Evolutionary conservation across 805 yeast species (phyloP), one percentile per base, ranked within the genome.

Genomic region (Myxozyma geophila): DNA sequence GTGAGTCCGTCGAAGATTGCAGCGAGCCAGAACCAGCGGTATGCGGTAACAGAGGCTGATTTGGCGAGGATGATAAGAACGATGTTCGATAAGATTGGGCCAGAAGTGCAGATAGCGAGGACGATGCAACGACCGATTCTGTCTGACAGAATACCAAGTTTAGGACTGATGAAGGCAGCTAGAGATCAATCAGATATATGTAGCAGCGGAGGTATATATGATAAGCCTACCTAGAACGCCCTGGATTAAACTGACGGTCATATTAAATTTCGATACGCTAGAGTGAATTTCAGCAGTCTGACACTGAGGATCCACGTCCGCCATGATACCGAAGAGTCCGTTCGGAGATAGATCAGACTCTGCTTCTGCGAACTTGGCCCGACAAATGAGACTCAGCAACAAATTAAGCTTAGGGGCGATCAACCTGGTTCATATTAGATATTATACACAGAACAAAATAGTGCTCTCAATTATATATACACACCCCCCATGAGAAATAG

Each of bases 1-100:
- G 87, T 83, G 2, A 82, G 58, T 33, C 85, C 80, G 37, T 80
- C 81, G 1, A 87, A 41, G 0, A 82, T 62, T 13, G 80, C 80
- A 2, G 83, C 76, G 0, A 80, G 40, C 0, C 88, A 74, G 65
- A 85, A 78, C 36, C 67, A 70, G 23, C 66, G 62, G 61, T 74
- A 74, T 12, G 58, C 69, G 17, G 28, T 10, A 7, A 58, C 59
- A 9, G 49, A n/a, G 19, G 47, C 39, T 2, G 64, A 59, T 12
- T 48, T 56, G 33, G 64, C 54, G 21, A 67, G 60, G 12, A 56
- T 19, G n/a, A 63, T 48, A 3, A 51, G 17, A 23, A 64, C 58
- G 5, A 60, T 19, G 43, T 52, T 39, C 19, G 64, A 50, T 12
- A 64, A 12, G 21, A 64, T 7, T 1, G 65, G 62, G 13, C 69